A percentile compares a stretch with the other conserved stretches of the same genome.
Conservation (phyloP, 345 rosid genomes). For the Salix exigua region DNA sequence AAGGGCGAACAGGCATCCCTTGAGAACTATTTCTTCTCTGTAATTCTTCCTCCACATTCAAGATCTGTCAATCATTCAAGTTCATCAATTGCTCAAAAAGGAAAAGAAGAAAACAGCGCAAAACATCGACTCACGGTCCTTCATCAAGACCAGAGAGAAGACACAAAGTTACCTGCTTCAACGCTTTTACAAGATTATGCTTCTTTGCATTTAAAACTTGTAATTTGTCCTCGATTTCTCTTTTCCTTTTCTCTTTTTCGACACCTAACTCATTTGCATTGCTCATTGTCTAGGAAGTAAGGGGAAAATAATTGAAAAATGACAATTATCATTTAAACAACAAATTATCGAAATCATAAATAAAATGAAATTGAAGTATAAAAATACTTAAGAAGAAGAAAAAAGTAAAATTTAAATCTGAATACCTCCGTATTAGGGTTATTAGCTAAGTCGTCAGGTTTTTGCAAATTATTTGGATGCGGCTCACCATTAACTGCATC, state of each 20-base stretch:
- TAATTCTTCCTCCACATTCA: slow-evolving; percentile 84
- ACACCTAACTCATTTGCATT: slow-evolving; percentile 33
- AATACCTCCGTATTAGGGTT: slow-evolving; percentile 11
- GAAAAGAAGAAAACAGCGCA: not conserved
- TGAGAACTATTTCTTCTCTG: slow-evolving; percentile 55
- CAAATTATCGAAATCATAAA: not conserved
- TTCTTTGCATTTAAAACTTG: slow-evolving; percentile 73
- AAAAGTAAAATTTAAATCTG: not conserved
- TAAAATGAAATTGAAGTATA: not conserved
- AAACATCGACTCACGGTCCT: not conserved
- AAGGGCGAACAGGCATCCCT: slow-evolving; percentile 48
- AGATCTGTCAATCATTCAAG: slow-evolving; percentile 40
- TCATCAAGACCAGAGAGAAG: not conserved
- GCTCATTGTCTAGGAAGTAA: slow-evolving; percentile 31
- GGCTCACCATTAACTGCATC: slow-evolving; percentile 12
- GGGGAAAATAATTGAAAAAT: not conserved
- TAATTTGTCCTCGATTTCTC: slow-evolving; percentile 67
- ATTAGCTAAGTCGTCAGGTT: not conserved
- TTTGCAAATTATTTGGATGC: not conserved
- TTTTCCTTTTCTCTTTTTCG: slow-evolving; percentile 54
- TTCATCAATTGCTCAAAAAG: not conserved
- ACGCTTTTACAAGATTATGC: slow-evolving; percentile 78
- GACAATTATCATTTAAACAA: not conserved
- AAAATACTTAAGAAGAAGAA: not conserved
- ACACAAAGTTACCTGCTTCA: slow-evolving; percentile 62